A percentile compares a stretch with the other conserved stretches of the same genome.
Evolutionary conservation across 2,329 filamentous ascomycete genomes (phyloP).

Genomic region (Fusarium nygamai): DNA sequence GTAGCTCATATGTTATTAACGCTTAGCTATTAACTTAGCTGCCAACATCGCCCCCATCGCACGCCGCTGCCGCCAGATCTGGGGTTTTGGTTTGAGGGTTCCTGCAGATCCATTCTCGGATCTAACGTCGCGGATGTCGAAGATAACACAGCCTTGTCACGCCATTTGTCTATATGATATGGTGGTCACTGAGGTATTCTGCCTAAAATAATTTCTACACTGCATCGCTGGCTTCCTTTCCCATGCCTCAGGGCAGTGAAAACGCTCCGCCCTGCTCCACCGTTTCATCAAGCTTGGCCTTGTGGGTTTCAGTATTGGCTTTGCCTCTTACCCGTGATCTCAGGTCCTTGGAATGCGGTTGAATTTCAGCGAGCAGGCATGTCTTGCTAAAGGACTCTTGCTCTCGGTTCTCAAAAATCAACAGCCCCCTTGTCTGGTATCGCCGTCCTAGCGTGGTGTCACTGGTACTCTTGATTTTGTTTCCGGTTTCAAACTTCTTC

Average conservation of each 20-base stretch:
- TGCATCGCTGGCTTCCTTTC: background rate
- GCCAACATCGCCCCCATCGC: constrained; percentile 16
- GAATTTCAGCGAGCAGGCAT: background rate
- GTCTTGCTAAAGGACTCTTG: background rate
- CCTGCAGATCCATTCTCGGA: constrained; percentile 39
- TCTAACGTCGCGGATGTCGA: constrained; percentile 20
- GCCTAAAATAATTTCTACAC: background rate
- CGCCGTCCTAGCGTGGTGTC: background rate
- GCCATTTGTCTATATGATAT: background rate
- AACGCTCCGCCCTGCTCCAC: constrained; percentile 11
- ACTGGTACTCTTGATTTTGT: constrained; percentile 26
- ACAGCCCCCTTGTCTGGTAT: constrained; percentile 10
- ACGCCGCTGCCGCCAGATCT: constrained; percentile 38
- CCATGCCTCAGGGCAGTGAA: background rate
- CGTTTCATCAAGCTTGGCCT: background rate
- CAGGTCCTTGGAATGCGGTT: constrained; percentile 1
- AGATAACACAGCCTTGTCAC: constrained; percentile 16
- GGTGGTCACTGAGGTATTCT: background rate
- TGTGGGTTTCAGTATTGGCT: background rate
- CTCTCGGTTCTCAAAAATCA: constrained; percentile 9
- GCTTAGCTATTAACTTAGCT: constrained; percentile 1
- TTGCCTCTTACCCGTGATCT: background rate
- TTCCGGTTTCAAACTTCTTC: constrained; percentile 38
- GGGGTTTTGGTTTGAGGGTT: constrained; percentile 38
- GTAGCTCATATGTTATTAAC: constrained; percentile 12